Evolutionary conservation across 129 eudicot genomes (phyloP), one percentile per base, ranked within the genome.

Genomic region (Artemisia tridentata): DNA sequence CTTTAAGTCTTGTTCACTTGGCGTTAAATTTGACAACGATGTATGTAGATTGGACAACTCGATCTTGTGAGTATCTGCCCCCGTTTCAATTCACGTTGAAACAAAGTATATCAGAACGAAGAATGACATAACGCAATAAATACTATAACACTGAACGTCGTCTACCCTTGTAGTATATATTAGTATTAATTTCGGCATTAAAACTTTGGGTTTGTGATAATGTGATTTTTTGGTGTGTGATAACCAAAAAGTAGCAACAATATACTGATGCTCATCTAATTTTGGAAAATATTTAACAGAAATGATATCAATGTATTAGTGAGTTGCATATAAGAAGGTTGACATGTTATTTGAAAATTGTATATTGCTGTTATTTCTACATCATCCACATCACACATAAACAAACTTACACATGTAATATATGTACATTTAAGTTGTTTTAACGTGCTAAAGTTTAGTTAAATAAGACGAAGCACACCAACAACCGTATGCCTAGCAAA

Each of bases 251-350:
- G 72, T 68, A 50, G 73, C 63, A 52, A 41, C 63, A 52, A 56
- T 75, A 78, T 78, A 66, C 53, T 41, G 65, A 67, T 82, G 80
- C 21, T 72, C 57, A 78, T 64, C 79, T 69, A 63, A 55, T 51
- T 63, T 14, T 73, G 60, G 86, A 66, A 71, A 83, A 53, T 53
- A 29, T 55, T 68, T 58, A 53, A 68, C 18, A 50, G 68, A 68
- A 76, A 68, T 60, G 77, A 48, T 68, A 72, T 48, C 38, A 48
- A 72, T 72, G 48, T 60, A 72, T 72, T 72, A 49, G 77, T 72
- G 34, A 50, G 69, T 72, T 61, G 69, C 48, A 47, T 16, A 17
- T 72, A 48, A 57, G 52, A 71, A 48, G 68, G 59, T 29, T 72
- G 69, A 61, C 61, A 72, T 72, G 76, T 61, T 72, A 48, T 60